Base-by-base conservation (phyloP, 192 early-diverging fungal genomes). In the Coemansia sp. region DNA sequence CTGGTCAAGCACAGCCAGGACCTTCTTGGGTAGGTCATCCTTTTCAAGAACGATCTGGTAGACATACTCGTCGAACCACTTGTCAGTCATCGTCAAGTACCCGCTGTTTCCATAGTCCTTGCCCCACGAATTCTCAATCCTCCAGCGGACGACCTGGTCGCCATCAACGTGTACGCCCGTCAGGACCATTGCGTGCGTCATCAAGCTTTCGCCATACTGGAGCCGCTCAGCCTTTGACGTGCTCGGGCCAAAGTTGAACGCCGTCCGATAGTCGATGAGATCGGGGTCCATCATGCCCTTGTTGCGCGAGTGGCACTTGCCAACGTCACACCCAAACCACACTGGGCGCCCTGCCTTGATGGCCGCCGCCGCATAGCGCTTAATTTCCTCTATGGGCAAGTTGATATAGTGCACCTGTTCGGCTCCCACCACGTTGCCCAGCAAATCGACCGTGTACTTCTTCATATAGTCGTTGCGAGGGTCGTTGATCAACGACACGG, bases 151-250 rank as follows among this genome's bases (percentile, higher is more conserved):
- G 33, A 86, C 80, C 61, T 86, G 79, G 55, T 72, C 89, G 57
- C 83, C 65, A 69, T 87, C 86, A 43, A 87, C 39, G 65, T 92
- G 90, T 16, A 90, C 90, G 48, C 90, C 91, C 0, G 89, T 90
- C 64, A 91, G 88, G 13, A 90, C 84, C 91, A 92, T 92, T 9
- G 90, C 90, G 50, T 92, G 91, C 9, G 91, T 92, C 89, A 92
- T 92, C 60, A 84, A 31, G 59, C 85, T 87, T 59, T 92, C 90
- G 50, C 86, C 87, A 57, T 89, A 88, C 65, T 88, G 66, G 61
- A 92, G 69, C 18, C 91, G 84, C 63, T 92, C 76, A 18, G 81
- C 88, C 71, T 92, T 92, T 62, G 71, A 85, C 71, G 86, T 57
- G 0, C 74, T 70, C 55, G 89, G 85, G 11, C 65, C 76, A 59